A percentile compares a stretch with the other conserved stretches of the same genome.
These are phyloP conservation scores for Saccharomycopsis malanga DNA, from an alignment of 805 yeast genomes.

Conservation along the genomic window DNA sequence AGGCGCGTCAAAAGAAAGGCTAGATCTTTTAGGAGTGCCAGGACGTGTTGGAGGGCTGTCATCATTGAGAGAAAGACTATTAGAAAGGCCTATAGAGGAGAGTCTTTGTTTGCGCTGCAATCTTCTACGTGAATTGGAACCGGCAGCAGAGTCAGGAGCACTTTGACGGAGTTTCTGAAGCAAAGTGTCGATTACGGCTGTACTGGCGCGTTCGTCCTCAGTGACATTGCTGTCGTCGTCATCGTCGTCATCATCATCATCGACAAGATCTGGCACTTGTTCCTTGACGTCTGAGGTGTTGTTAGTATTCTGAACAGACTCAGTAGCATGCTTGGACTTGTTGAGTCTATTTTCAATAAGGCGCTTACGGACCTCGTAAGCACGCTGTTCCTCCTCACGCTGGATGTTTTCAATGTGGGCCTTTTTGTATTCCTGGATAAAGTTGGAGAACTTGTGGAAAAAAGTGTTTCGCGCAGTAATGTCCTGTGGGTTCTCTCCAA, in stretches of 20 bases:
- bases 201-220: constrained; percentile 9
- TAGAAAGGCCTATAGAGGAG: constrained; percentile 8
- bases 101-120: constrained; percentile 12
- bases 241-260: constrained; percentile 28
- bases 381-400: constrained; percentile 59
- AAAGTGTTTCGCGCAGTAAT: constrained; percentile 51
- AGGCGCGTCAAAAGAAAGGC: constrained; percentile 3
- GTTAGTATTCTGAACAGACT: background rate
- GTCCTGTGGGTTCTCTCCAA: constrained; percentile 59
- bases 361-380: constrained; percentile 58
- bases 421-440: constrained; percentile 52
- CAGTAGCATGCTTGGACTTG: background rate
- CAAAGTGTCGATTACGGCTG: constrained; percentile 65
- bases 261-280: constrained; percentile 22
- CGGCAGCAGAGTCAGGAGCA: constrained; percentile 72
- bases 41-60: too few relatives aligned
- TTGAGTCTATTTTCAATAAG: constrained; percentile 38
- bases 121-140: constrained; percentile 49
- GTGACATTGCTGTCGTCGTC: constrained; percentile 30
- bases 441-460: constrained; percentile 53
- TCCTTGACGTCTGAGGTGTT: background rate
- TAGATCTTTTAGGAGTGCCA: constrained; percentile 22
- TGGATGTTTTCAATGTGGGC: constrained; percentile 60
- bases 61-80: constrained; percentile 19
- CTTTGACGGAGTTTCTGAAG: constrained; percentile 79